Evolutionary conservation across 1,284 basidiomycete species (phyloP).

Genomic region (Ustilago shanxiensis): DNA sequence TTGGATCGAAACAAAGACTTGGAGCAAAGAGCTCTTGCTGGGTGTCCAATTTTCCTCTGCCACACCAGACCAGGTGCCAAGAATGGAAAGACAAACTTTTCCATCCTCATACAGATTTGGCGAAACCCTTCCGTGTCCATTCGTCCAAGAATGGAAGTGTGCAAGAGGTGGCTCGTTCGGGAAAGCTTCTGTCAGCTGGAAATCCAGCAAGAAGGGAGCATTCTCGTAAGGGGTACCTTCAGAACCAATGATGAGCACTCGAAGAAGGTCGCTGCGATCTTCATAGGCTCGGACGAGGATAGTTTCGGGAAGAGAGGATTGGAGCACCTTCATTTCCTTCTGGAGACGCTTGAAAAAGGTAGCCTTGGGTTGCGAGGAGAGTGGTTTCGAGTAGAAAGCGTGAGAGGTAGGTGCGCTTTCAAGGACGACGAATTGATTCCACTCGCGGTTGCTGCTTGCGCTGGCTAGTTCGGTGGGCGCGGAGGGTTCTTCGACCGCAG

Average conservation of each 20-base stretch:
- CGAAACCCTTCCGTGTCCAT: constrained; percentile 83
- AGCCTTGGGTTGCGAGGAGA: constrained; percentile 72
- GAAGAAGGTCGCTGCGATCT: constrained; percentile 85
- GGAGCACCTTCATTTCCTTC: constrained; percentile 85
- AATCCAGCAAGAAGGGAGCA: constrained; percentile 93
- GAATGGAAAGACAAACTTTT: constrained; percentile 90
- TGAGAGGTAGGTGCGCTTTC: constrained; percentile 56
- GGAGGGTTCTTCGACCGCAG: constrained; percentile 7
- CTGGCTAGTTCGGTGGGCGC: constrained; percentile 26
- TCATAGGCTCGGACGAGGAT: constrained; percentile 74
- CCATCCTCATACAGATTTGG: constrained; percentile 92
- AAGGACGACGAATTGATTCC: constrained; percentile 53
- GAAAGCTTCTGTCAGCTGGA: constrained; percentile 82
- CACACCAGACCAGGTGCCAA: constrained; percentile 87
- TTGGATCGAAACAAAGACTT: constrained; percentile 93
- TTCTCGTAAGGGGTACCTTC: constrained; percentile 88
- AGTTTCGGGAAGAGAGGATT: constrained; percentile 75
- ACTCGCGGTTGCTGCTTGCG: constrained; percentile 27
- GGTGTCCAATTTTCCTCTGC: constrained; percentile 73
- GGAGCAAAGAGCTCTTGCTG: constrained; percentile 82
- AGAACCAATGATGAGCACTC: constrained; percentile 90
- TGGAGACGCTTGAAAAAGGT: constrained; percentile 80
- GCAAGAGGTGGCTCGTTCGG: constrained; percentile 87
- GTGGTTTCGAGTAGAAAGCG: constrained; percentile 33
- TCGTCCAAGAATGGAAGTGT: constrained; percentile 92